phyloP scores from a whole-genome alignment of 2,329 filamentous ascomycete species.

The Cladosporium sp. region DNA sequence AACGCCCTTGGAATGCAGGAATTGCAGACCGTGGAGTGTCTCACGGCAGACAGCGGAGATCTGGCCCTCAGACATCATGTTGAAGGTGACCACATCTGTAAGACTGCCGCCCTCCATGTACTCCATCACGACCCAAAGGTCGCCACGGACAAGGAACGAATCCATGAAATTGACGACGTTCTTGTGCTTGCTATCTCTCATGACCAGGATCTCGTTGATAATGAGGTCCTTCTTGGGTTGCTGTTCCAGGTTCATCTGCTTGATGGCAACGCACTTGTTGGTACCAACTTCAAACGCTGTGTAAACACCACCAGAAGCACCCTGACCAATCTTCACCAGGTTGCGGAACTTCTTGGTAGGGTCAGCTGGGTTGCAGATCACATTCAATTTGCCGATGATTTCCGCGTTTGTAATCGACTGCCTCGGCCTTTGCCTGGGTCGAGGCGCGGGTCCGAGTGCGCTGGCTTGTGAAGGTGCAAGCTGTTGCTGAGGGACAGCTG shows the following conservation, averaged over 20 bases:
- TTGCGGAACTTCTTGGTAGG: constrained; percentile 82
- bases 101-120: constrained; percentile 98
- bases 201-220: constrained; percentile 97
- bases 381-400: constrained; percentile 75
- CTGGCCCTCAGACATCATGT: constrained; percentile 97
- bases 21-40: constrained; percentile 85
- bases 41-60: constrained; percentile 95
- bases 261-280: constrained; percentile 91
- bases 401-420: constrained; percentile 69
- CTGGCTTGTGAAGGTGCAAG: constrained; percentile 43
- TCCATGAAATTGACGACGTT: constrained; percentile 99
- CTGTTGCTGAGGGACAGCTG: constrained; percentile 28
- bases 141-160: constrained; percentile 83
- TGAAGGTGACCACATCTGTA: constrained; percentile 97
- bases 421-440: constrained; percentile 72
- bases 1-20: constrained; percentile 94
- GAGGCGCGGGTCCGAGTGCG: constrained; percentile 53
- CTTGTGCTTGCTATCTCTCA: constrained; percentile 97
- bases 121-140: constrained; percentile 99
- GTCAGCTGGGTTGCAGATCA: constrained; percentile 86
- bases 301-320: constrained; percentile 91
- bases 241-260: constrained; percentile 98
- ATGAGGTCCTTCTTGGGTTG: constrained; percentile 99
- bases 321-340: constrained; percentile 93
- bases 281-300: constrained; percentile 81